Evolutionary conservation across 306 rosid species (phyloP).

Genomic region (Fragaria nilgerrensis): DNA sequence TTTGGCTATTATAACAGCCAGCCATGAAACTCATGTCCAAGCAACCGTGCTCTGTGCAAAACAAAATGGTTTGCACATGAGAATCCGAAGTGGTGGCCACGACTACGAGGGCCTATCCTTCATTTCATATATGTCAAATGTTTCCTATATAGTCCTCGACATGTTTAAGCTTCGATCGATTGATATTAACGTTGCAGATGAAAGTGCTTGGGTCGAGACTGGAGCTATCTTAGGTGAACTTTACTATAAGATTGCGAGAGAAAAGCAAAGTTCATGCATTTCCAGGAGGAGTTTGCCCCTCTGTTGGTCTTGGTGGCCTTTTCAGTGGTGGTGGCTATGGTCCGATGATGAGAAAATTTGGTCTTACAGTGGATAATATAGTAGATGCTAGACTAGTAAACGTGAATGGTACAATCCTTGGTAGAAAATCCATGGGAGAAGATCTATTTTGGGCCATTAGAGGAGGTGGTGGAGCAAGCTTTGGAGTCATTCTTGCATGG

Average conservation of each 20-base stretch:
- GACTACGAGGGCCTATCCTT: constrained; percentile 27
- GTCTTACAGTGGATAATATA: constrained; percentile 43
- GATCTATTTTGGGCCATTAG: constrained; percentile 53
- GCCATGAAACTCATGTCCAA: constrained; percentile 37
- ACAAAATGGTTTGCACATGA: constrained; percentile 34
- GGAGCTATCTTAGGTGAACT: constrained; percentile 65
- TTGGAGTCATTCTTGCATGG: constrained; percentile 28
- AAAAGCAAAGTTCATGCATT: constrained; percentile 21
- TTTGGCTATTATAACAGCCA: constrained; percentile 41
- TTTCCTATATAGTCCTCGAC: constrained; percentile 48
- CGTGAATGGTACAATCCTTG: constrained; percentile 42
- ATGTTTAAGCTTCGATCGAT: constrained; percentile 43
- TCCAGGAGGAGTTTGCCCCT: constrained; percentile 28
- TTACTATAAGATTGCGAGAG: constrained; percentile 34
- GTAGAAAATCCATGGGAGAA: constrained; percentile 44
- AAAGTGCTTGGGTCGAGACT: constrained; percentile 39
- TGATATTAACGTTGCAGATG: constrained; percentile 31
- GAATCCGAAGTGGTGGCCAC: constrained; percentile 41
- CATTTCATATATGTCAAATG: constrained; percentile 26
- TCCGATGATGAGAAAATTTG: constrained; percentile 33
- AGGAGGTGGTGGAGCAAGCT: constrained; percentile 59
- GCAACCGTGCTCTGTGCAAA: constrained; percentile 36
- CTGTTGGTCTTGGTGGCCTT: constrained; percentile 32
- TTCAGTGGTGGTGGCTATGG: constrained; percentile 36
- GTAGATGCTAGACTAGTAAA: constrained; percentile 49